A percentile compares a stretch with the other conserved stretches of the same genome.
Evolutionary conservation across 352 stramenopile species (phyloP).

Genomic region (Elongisporangium undulatum): DNA sequence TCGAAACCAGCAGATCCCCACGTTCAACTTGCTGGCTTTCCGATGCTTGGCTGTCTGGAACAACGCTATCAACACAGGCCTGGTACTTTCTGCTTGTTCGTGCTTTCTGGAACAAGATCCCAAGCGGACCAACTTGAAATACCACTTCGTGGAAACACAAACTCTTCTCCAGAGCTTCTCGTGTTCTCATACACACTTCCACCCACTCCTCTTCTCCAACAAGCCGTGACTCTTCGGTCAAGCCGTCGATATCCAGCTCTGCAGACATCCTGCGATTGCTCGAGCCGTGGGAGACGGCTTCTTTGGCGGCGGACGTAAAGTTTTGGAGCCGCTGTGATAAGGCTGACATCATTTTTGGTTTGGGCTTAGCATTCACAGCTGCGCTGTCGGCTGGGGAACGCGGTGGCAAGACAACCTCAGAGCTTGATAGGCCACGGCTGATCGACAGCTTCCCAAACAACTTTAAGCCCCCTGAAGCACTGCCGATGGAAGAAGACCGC

Average conservation of each 20-base stretch:
- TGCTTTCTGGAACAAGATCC: conserved; percentile 78
- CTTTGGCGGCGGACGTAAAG: conserved; percentile 67
- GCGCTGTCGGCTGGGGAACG: not conserved
- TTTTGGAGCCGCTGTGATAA: conserved; percentile 62
- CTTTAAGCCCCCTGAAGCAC: conserved; percentile 28
- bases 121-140: conserved; percentile 62
- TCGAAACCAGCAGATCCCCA: conserved; percentile 67
- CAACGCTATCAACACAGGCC: conserved; percentile 76
- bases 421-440: not conserved
- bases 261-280: conserved; percentile 12
- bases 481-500: conserved; percentile 11
- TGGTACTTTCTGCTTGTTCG: conserved; percentile 59
- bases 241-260: conserved; percentile 3
- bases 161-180: conserved; percentile 48
- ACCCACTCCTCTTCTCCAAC: conserved; percentile 75
- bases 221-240: conserved; percentile 23
- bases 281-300: conserved; percentile 37
- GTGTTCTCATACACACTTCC: conserved; percentile 51
- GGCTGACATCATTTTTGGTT: conserved; percentile 31
- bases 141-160: conserved; percentile 40
- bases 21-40: conserved; percentile 57
- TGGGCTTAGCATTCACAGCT: not conserved
- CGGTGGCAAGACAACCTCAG: not conserved
- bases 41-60: conserved; percentile 73
- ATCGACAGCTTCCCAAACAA: conserved; percentile 37